Conservation (phyloP, 1,284 basidiomycete species). For the Cutaneotrichosporon cyanovorans region DNA sequence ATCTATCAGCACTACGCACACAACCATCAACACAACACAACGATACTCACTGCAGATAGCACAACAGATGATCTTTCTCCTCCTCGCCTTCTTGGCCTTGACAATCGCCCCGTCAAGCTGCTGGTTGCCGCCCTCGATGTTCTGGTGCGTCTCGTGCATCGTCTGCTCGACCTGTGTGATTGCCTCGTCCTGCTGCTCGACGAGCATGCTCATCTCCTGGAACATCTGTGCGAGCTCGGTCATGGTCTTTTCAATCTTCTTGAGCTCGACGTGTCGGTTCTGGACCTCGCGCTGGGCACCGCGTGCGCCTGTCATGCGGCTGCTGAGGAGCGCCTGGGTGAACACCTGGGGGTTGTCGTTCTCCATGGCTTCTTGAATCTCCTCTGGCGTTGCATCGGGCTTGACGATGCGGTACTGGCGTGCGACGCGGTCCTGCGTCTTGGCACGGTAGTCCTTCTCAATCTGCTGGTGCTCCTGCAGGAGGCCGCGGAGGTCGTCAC, state of each 20-base stretch:
- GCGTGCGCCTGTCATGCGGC: slow-evolving; percentile 73
- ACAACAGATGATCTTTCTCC: slow-evolving; percentile 75
- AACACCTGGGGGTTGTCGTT: slow-evolving; percentile 79
- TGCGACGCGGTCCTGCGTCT: slow-evolving; percentile 90
- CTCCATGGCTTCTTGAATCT: slow-evolving; percentile 66
- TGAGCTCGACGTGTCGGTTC: slow-evolving; percentile 79
- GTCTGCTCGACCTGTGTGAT: slow-evolving; percentile 59
- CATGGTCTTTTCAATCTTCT: slow-evolving; percentile 76
- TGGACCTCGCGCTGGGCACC: slow-evolving; percentile 84
- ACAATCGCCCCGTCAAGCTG: slow-evolving; percentile 66
- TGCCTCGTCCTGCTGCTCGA: slow-evolving; percentile 70
- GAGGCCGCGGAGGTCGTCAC: slow-evolving; percentile 47
- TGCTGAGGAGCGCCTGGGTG: slow-evolving; percentile 78
- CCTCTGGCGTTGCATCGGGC: slow-evolving; percentile 77
- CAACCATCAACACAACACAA: too few relatives aligned
- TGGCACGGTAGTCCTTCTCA: slow-evolving; percentile 85
- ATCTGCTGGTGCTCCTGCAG: slow-evolving; percentile 65
- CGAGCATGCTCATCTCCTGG: slow-evolving; percentile 74
- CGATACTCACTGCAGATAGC: too few relatives aligned
- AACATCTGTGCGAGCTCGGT: slow-evolving; percentile 83
- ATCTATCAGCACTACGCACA: not conserved
- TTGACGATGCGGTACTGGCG: slow-evolving; percentile 96
- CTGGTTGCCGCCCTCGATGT: slow-evolving; percentile 59
- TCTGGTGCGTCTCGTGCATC: slow-evolving; percentile 57
- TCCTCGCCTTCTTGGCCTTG: slow-evolving; percentile 68